These are phyloP conservation scores for Sugiyamaella americana DNA, from an alignment of 805 yeast genomes.

Conservation along the genomic window DNA sequence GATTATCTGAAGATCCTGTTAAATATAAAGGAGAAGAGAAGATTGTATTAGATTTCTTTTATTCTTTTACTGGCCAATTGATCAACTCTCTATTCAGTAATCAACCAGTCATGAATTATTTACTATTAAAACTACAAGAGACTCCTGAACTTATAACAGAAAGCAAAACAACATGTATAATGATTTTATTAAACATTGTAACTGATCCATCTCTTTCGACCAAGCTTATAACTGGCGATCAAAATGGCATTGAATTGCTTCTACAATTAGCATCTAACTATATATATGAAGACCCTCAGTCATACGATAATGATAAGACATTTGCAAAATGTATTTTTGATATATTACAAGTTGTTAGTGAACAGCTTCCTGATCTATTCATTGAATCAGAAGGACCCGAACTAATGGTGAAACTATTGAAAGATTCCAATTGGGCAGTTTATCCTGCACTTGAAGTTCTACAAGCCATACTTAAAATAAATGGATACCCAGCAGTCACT, in stretches of 20 bases:
- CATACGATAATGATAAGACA: constrained; percentile 8
- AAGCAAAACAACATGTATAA: too few species aligned
- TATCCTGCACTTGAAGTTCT: constrained; percentile 12
- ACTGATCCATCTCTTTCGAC: too few species aligned
- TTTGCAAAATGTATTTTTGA: constrained; percentile 1
- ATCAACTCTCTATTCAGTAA: too few species aligned
- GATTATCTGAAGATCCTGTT: too few species aligned
- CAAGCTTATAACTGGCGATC: too few species aligned
- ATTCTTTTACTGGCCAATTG: too few species aligned
- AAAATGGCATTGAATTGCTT: constrained; percentile 10
- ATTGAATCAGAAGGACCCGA: constrained; percentile 20
- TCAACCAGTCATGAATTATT: too few species aligned
- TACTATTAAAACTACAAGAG: too few species aligned
- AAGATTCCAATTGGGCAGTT: constrained; percentile 8
- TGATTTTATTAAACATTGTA: too few species aligned
- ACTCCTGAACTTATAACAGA: too few species aligned
- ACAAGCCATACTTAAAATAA: constrained; percentile 2
- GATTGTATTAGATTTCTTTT: too few species aligned
- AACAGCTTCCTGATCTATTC: constrained; percentile 8
- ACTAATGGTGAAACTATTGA: constrained; percentile 16
- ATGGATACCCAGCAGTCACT: constrained; percentile 6
- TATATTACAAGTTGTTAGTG: not conserved
- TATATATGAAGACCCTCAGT: not conserved
- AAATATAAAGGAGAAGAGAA: too few species aligned
- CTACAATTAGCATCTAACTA: not conserved